Evolutionary conservation across 2,329 filamentous ascomycete genomes (phyloP), one percentile per base, ranked within the genome.

Genomic region (Lasiodiplodia gonubiensis): DNA sequence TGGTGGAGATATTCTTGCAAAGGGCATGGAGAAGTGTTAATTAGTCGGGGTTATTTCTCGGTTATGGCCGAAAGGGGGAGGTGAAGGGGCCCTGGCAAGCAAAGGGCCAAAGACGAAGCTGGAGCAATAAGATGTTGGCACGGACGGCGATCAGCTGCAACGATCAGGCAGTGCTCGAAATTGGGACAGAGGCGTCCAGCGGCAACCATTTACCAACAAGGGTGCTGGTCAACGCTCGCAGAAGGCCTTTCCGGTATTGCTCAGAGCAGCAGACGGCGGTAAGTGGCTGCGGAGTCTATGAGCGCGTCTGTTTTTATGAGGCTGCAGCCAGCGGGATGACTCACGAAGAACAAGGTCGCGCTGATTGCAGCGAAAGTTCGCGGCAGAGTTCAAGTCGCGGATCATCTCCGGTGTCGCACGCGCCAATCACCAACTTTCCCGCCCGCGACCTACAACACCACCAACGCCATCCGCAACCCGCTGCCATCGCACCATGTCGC

Each of bases 401-500:
- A 30, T 37, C n/a, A 63, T 37, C n/a, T 61, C 46, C 59, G 59
- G 42, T 23, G 18, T 21, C 42, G 42, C 42, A 37, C 46, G 59
- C 46, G 42, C n/a, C 57, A 49, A 25, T 49, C 30, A 49, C n/a
- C 59, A 49, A 61, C 16, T 61, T 30, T 46, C 21, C 18, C 23
- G 39, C 4, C 21, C 35, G 42, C n/a, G 10, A 48, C 35, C 27
- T 33, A 33, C 39, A 21, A 55, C 49, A 60, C 25, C 57, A 61
- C 39, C 39, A 23, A 23, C 63, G 25, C 57, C 23, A 35, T 14
- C 27, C 14, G 46, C 33, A 23, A 39, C 16, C 35, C 14, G 5
- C 35, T 18, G 21, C 57, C 23, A 35, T 55, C 70, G 48, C 77
- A 74, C 68, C 73, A 79, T 79, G 78, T 77, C 92, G 57, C 92